Base-by-base conservation (phyloP, 257 asterid genomes). In the Jacaranda copaia region DNA sequence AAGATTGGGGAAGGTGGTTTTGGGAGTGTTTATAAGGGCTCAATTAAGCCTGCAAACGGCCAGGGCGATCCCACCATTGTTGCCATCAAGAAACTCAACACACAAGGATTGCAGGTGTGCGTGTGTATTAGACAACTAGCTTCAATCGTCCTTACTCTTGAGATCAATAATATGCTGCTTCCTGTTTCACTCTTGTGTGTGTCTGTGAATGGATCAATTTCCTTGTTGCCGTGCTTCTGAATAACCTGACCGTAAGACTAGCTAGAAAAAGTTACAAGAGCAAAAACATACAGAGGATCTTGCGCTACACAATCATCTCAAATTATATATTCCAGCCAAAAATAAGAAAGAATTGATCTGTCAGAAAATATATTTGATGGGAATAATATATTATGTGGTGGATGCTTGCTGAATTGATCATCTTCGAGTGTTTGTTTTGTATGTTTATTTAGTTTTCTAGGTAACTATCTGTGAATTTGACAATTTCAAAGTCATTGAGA, bases 1-100 rank as follows among this genome's bases (percentile, higher is more conserved):
- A 92, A 85, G 83, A 85, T 94, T 69, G 99, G 99, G 8, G 97
- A 91, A 78, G 98, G 99, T 61, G 99, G 99, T 32, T 94, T 94
- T 83, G 99, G 99, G 40, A 82, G 89, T 80, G 99, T 94, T 32
- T 92, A 92, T 72, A 90, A 92, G 86, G 98, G 92, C 73, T 78
- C 83, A 3, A 82, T 92, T 77, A 79, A 16, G 77, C 85, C 83
- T 42, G 58, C 74, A 40, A 75, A 76, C 71, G 87, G 89, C 14
- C 70, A 16, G 3, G 88, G 82, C 6, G 86, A 73, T 68, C 85
- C 92, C 64, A 56, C 80, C 61, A 73, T 86, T 69, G 98, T 89
- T 78, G 98, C 98, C 66, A 88, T 94, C 49, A 94, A 94, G 84
- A 90, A 84, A 81, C 98, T 94, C 68, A 88, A 92, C 49, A 82